phyloP scores from a whole-genome alignment of 441 rosid genomes.

The Geranium incanum region DNA sequence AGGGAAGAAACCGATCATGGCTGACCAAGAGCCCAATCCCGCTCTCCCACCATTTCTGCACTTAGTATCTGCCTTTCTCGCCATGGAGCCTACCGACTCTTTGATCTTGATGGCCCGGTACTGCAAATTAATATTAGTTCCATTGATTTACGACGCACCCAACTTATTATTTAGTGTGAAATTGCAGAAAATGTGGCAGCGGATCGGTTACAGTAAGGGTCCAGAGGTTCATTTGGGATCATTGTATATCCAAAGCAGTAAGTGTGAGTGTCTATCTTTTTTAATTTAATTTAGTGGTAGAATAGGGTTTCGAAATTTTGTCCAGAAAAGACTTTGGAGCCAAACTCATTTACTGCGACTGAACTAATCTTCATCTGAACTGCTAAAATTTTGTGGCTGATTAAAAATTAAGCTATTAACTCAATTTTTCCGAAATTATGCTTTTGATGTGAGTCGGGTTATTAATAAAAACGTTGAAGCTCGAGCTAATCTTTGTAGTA shows the following conservation, averaged over 20 bases:
- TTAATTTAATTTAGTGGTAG: neutral
- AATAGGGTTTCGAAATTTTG: neutral
- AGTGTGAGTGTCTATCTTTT: neutral
- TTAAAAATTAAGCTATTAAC: neutral
- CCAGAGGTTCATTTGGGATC: conserved; percentile 68
- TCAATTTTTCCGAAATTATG: neutral
- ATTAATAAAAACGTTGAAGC: neutral
- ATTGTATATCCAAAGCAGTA: conserved; percentile 37
- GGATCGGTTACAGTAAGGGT: conserved; percentile 46
- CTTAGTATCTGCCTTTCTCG: conserved; percentile 59
- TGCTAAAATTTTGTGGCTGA: neutral
- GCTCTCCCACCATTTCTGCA: conserved; percentile 36
- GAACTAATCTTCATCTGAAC: neutral
- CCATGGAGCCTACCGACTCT: conserved; percentile 58
- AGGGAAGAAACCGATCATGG: conserved; percentile 17
- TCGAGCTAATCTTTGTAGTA: neutral
- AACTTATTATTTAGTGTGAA: neutral
- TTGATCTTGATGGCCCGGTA: conserved; percentile 54
- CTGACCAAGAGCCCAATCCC: conserved; percentile 30
- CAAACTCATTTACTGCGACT: neutral
- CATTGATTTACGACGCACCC: neutral
- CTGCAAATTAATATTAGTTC: neutral
- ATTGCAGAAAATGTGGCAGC: conserved; percentile 47
- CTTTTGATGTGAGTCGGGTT: neutral
- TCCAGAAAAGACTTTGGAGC: neutral